phyloP scores from a whole-genome alignment of 2,329 filamentous ascomycete genomes.

The Cercospora sesami region DNA sequence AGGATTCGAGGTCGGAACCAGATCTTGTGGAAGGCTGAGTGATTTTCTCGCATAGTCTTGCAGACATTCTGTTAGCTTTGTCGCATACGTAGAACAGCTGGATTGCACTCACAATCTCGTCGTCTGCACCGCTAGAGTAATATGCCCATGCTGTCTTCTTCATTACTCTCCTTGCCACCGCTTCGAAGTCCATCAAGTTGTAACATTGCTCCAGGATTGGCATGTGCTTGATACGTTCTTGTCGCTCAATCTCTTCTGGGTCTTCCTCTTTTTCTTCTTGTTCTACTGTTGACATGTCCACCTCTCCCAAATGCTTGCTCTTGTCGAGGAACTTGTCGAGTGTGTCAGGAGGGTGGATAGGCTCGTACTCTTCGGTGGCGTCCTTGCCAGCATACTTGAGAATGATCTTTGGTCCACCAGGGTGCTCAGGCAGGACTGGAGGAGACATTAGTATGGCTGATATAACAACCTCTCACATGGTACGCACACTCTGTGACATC shows the following conservation, averaged over 20 bases:
- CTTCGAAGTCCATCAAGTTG: slow-evolving; percentile 94
- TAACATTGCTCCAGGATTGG: slow-evolving; percentile 84
- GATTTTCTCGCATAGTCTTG: slow-evolving; percentile 75
- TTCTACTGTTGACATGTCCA: slow-evolving; percentile 80
- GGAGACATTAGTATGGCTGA: background rate
- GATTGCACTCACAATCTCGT: slow-evolving; percentile 41
- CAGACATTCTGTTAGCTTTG: slow-evolving; percentile 1
- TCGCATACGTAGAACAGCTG: background rate
- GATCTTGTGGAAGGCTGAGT: slow-evolving; percentile 92
- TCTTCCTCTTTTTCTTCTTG: slow-evolving; percentile 65
- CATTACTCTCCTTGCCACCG: slow-evolving; percentile 85
- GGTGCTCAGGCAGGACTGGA: slow-evolving; percentile 59
- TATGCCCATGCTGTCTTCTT: slow-evolving; percentile 97
- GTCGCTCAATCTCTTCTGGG: slow-evolving; percentile 71
- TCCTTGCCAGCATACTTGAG: slow-evolving; percentile 96
- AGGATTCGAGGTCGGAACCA: slow-evolving; percentile 92
- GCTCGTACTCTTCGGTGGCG: slow-evolving; percentile 87
- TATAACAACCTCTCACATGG: slow-evolving; percentile 42
- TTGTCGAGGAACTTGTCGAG: slow-evolving; percentile 77
- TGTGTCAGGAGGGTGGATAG: slow-evolving; percentile 85
- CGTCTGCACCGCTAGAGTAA: slow-evolving; percentile 90
- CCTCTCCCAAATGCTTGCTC: slow-evolving; percentile 83
- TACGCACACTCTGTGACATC: slow-evolving; percentile 59
- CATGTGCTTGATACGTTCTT: slow-evolving; percentile 67
- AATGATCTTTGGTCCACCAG: slow-evolving; percentile 88